Evolutionary conservation across 1,139 yeast genomes (phyloP).

Genomic region (Yamadazyma blattariae): DNA sequence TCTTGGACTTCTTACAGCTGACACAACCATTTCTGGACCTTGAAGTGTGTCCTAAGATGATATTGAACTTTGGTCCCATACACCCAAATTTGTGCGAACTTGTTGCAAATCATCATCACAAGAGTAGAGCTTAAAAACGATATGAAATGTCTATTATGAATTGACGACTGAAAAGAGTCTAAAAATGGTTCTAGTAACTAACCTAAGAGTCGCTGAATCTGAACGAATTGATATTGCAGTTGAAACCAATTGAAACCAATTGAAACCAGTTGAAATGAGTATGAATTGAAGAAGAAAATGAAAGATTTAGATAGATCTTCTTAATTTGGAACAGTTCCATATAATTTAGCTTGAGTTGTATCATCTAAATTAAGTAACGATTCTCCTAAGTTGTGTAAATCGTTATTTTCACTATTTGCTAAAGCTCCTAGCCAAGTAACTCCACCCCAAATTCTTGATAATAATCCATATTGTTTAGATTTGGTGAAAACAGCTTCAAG

Average conservation of each 20-base stretch:
- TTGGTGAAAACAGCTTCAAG: conserved; percentile 15
- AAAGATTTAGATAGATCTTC: too few species aligned
- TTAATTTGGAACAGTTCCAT: neutral
- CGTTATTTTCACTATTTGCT: conserved; percentile 27
- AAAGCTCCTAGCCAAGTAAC: conserved; percentile 35
- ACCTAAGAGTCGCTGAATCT: too few species aligned
- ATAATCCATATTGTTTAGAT: conserved; percentile 36
- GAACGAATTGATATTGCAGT: too few species aligned
- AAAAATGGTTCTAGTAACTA: too few species aligned
- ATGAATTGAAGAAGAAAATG: too few species aligned
- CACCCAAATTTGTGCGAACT: too few species aligned
- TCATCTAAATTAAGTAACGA: conserved; percentile 43
- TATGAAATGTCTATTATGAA: too few species aligned
- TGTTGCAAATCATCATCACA: too few species aligned
- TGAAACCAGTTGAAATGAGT: neutral
- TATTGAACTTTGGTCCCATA: too few species aligned
- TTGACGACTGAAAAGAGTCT: too few species aligned
- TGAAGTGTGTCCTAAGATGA: conserved; percentile 8
- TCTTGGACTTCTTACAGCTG: conserved; percentile 12
- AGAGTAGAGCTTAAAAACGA: too few species aligned
- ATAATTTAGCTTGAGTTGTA: conserved; percentile 11
- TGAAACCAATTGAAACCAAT: too few species aligned
- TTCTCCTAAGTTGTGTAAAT: conserved; percentile 26
- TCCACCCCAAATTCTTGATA: conserved; percentile 47
- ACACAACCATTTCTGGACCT: conserved; percentile 14